Percentiles rank a stretch among this genome's conserved stretches.
Conservation (phyloP, 2,329 filamentous ascomycete genomes). For the Cladosporium sp. region DNA sequence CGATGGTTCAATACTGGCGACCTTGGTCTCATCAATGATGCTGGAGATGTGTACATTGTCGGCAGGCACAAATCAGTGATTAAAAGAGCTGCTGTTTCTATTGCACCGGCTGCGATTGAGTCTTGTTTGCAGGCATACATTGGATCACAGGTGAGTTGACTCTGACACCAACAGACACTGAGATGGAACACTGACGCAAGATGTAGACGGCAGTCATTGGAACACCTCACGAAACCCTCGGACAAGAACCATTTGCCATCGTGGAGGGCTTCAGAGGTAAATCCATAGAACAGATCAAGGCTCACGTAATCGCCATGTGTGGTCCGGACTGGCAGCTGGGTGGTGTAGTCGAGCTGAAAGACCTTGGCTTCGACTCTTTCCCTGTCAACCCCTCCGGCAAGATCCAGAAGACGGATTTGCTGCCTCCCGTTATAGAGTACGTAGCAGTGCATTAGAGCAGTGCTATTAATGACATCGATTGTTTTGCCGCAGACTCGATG, state of each 20-base stretch:
- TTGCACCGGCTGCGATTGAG: conserved; percentile 29
- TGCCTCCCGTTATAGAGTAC: background rate
- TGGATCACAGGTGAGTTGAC: conserved; percentile 11
- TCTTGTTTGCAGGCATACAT: conserved; percentile 25
- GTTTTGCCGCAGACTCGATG: background rate
- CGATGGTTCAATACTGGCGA: conserved; percentile 32
- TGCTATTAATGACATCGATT: background rate
- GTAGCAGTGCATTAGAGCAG: background rate
- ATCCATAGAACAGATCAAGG: conserved; percentile 22
- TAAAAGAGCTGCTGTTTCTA: conserved; percentile 25
- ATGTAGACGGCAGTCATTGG: conserved; percentile 22
- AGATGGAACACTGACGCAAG: background rate
- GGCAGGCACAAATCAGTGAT: conserved; percentile 30
- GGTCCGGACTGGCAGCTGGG: conserved; percentile 27
- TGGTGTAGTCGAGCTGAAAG: conserved; percentile 22
- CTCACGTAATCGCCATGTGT: conserved; percentile 24
- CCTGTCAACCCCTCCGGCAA: conserved; percentile 31
- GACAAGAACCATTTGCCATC: conserved; percentile 27
- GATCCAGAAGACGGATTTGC: conserved; percentile 18
- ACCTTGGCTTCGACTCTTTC: conserved; percentile 24
- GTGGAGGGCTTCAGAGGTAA: conserved; percentile 22
- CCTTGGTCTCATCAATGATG: conserved; percentile 23
- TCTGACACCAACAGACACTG: background rate
- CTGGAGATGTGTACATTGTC: conserved; percentile 28
- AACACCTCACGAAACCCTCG: conserved; percentile 22